These are phyloP conservation scores for Pseudocohnilembus persalinus DNA, from an alignment of 169 alveolate genomes.

Conservation along the genomic window DNA sequence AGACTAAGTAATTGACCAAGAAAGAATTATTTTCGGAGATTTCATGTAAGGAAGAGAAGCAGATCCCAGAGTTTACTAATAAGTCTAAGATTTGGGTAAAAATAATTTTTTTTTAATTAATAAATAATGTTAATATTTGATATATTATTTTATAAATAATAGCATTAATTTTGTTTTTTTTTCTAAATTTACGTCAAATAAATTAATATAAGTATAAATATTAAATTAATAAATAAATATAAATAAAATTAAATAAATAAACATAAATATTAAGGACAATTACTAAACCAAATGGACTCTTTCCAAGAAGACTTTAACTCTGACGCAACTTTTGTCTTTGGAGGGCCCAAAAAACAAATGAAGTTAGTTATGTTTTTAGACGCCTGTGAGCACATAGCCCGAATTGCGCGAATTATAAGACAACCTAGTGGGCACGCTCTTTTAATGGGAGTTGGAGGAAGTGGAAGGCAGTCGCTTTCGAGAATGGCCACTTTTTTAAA, in stretches of 20 bases:
- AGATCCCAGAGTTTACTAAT: conserved; percentile 77
- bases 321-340: conserved; percentile 57
- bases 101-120: no score
- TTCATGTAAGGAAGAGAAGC: conserved; percentile 84
- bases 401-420: conserved; percentile 88
- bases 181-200: no score
- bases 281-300: conserved; percentile 83
- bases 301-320: conserved; percentile 90
- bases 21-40: conserved; percentile 90
- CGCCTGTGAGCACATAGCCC: conserved; percentile 93
- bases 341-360: conserved; percentile 83
- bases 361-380: conserved; percentile 93
- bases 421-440: conserved; percentile 91
- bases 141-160: no score
- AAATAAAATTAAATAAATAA: no score
- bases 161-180: no score
- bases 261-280: no score
- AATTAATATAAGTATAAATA: no score
- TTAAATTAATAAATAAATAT: no score
- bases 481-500: conserved; percentile 87
- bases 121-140: no score
- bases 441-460: conserved; percentile 93
- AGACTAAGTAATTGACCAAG: conserved; percentile 76
- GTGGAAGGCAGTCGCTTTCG: conserved; percentile 88
- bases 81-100: conserved; percentile 79